Evolutionary conservation across 257 asterid species (phyloP), one percentile per base, ranked within the genome.

Genomic region (Striga asiatica): DNA sequence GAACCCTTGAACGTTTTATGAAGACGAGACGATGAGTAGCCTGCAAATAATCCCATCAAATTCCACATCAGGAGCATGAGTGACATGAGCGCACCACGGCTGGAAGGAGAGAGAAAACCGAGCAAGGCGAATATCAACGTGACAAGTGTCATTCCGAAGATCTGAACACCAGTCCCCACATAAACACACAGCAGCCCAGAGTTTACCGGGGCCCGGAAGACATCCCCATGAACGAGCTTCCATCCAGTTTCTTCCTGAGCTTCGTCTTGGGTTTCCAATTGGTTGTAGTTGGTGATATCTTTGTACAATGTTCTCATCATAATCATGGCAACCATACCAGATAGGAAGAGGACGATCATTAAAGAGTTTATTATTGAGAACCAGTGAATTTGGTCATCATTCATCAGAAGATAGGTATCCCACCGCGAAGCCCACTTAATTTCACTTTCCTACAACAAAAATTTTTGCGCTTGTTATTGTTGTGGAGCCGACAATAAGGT

Each of bases 361-460:
- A 85, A 66, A 17, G 94, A 85, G 71, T 80, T 78, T 55, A 82
- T 82, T 71, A 85, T 82, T 47, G 89, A 78, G 64, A 82, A 80
- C 95, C 95, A 85, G 74, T 85, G 93, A 45, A 82, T 82, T 63
- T 80, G 94, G 71, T 82, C 95, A 54, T 85, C 94, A 46, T 82
- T 82, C 95, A 82, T 82, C 56, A 85, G 89, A 68, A 85, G 91
- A 67, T 85, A 85, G 9, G 95, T 82, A 66, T 85, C 95, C 95
- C 95, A 85, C 34, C 95, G 79, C 34, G 95, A 86, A 2, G 95
- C 95, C 95, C 91, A 86, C 68, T 86, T 86, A 22, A 83, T 78
- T 0, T 80, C 66, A 47, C 94, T 86, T 80, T 78, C 88, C 95
- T 86, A 56, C 58, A 63, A 55, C 37, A 60, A 56, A 57, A 13